phyloP scores from a whole-genome alignment of 2,329 filamentous ascomycete species.

The Cladobotryum protrusum region DNA sequence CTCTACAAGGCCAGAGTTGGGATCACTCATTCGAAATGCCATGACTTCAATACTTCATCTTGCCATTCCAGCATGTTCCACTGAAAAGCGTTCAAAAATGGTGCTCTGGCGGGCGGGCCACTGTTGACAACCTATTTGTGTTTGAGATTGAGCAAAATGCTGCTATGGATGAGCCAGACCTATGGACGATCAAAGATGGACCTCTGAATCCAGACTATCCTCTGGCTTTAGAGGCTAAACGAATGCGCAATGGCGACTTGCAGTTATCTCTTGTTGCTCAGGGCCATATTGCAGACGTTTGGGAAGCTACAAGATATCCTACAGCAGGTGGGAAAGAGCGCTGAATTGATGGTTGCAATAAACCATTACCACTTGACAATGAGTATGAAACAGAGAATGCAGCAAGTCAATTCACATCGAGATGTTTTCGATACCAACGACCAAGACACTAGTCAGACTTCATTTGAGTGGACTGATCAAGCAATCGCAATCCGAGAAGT shows the following conservation, averaged over 20 bases:
- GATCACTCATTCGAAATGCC: slow-evolving; percentile 57
- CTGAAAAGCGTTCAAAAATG: slow-evolving; percentile 77
- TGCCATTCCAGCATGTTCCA: slow-evolving; percentile 67
- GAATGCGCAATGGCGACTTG: slow-evolving; percentile 42
- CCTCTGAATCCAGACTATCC: slow-evolving; percentile 59
- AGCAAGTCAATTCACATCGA: too few species aligned
- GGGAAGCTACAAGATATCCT: slow-evolving; percentile 30
- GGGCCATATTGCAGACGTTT: slow-evolving; percentile 28
- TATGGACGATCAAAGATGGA: slow-evolving; percentile 52
- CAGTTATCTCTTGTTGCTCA: slow-evolving; percentile 56
- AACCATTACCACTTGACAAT: not conserved
- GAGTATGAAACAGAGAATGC: not conserved
- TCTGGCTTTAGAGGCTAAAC: slow-evolving; percentile 67
- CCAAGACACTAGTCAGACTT: too few species aligned
- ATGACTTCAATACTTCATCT: slow-evolving; percentile 62
- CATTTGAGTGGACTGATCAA: slow-evolving; percentile 53
- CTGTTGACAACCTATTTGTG: slow-evolving; percentile 74
- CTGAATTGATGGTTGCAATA: slow-evolving; percentile 11
- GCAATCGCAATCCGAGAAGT: slow-evolving; percentile 52
- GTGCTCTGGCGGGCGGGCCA: slow-evolving; percentile 51
- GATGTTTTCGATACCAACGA: too few species aligned
- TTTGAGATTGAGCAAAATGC: slow-evolving; percentile 55
- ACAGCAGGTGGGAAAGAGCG: slow-evolving; percentile 29
- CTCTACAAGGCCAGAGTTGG: slow-evolving; percentile 47
- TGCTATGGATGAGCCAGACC: slow-evolving; percentile 19